Base-by-base conservation (phyloP, 2,329 filamentous ascomycete genomes). In the Purpureocillium takamizusanense region DNA sequence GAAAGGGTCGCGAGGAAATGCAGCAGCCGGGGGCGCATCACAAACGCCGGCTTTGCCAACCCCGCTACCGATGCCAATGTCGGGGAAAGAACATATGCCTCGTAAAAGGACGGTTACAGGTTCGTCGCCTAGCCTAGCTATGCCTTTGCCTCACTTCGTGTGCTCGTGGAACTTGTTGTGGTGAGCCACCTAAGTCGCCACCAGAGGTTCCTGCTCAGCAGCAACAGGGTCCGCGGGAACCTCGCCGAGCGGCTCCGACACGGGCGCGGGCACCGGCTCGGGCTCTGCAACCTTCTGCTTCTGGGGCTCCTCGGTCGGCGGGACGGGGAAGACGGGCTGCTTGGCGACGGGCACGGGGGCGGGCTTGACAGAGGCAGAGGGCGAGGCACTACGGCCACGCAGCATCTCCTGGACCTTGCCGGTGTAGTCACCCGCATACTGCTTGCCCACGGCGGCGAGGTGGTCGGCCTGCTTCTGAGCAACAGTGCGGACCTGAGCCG, bases 371-470 rank as follows among this genome's bases (percentile, higher is more conserved):
- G 36, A 53, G 45, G 57, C 51, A 50, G 66, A 62, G 38, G 67
- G 61, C 30, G 67, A 63, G 39, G 62, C 53, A 14, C 62, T 60
- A 44, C 62, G 63, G 49, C 70, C 70, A 42, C 71, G 69, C 48
- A 83, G 68, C 55, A 81, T 65, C 50, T 74, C 67, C 63, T 81
- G 78, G 40, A 80, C 78, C 70, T 83, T 83, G 56, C 70, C 66
- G 21, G 77, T 77, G 60, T 83, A 81, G 54, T 83, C 78, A 31
- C 75, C 77, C 51, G 80, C 70, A 52, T 82, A 81, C 57, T 80
- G 72, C 70, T 82, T 83, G 53, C 78, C 76, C 31, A 78, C 62
- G 51, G 74, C 67, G 36, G 78, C 73, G 46, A 78, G 75, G 50
- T 78, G 72, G 37, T 71, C 67, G 35, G 79, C 78, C 55, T 82